These are phyloP conservation scores for Albatrellus ellisii DNA, from an alignment of 768 basidiomycete species.

Conservation along the genomic window DNA sequence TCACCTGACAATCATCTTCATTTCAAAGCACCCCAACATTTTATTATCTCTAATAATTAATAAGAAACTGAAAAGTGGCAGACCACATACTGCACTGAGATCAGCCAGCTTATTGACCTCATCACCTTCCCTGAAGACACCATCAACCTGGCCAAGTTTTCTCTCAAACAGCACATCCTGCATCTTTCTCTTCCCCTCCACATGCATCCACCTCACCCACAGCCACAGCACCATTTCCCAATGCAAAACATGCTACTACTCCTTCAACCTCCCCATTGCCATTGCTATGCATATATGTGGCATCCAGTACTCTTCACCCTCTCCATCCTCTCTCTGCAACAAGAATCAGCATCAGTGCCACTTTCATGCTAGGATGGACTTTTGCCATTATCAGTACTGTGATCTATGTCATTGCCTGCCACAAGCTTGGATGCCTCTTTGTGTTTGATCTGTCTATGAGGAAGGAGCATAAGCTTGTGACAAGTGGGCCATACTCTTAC, in stretches of 20 bases:
- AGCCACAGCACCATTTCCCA: constrained; percentile 87
- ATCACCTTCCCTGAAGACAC: constrained; percentile 86
- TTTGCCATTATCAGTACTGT: constrained; percentile 8
- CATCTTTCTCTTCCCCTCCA: not conserved
- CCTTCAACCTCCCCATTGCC: constrained; percentile 96
- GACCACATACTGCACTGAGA: constrained; percentile 78
- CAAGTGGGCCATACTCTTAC: constrained; percentile 13
- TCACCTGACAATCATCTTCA: no score
- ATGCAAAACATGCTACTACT: constrained; percentile 97
- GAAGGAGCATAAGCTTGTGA: constrained; percentile 13
- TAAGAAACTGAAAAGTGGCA: no score
- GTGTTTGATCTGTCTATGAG: constrained; percentile 13
- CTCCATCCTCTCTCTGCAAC: constrained; percentile 70
- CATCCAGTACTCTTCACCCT: constrained; percentile 41
- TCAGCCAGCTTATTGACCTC: constrained; percentile 90
- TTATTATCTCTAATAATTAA: no score
- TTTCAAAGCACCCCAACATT: no score
- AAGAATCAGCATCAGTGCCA: constrained; percentile 2
- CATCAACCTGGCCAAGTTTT: constrained; percentile 81
- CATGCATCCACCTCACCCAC: not conserved
- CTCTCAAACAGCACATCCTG: constrained; percentile 56
- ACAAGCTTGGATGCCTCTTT: constrained; percentile 10
- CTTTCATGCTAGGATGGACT: constrained; percentile 9
- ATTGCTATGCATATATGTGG: constrained; percentile 75
- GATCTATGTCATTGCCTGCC: constrained; percentile 9